Evolutionary conservation across 306 rosid genomes (phyloP).

Genomic region (Myrica gale): DNA sequence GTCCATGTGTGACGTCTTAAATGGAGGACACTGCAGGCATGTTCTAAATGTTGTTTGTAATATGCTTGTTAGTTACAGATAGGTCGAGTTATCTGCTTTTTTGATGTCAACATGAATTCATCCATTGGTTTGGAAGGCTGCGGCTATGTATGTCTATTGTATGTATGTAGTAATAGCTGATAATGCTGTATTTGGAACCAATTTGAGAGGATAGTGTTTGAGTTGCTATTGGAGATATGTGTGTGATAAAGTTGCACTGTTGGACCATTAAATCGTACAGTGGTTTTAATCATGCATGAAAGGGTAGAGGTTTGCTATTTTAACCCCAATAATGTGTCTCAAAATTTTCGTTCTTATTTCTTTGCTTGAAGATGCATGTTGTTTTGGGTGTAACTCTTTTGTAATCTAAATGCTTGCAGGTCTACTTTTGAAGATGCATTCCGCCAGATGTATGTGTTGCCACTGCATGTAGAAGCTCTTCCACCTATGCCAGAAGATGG

Average conservation of each 20-base stretch:
- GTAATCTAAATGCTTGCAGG: slow-evolving; percentile 50
- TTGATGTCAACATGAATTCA: background rate
- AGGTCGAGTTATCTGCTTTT: background rate
- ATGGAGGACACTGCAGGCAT: slow-evolving; percentile 93
- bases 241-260: background rate
- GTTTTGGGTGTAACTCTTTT: slow-evolving; percentile 20
- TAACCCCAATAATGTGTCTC: background rate
- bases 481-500: slow-evolving; percentile 98
- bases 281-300: background rate
- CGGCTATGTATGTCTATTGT: background rate
- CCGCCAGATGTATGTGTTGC: slow-evolving; percentile 67
- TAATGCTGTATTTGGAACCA: slow-evolving; percentile 15
- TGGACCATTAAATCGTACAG: background rate
- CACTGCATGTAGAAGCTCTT: slow-evolving; percentile 64
- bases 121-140: background rate
- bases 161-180: background rate
- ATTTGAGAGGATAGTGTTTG: slow-evolving; percentile 4
- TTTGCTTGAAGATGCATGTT: background rate
- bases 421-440: slow-evolving; percentile 70
- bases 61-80: background rate
- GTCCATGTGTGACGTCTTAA: slow-evolving; percentile 89
- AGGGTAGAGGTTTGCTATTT: slow-evolving; percentile 7
- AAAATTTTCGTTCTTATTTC: too few species aligned
- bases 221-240: slow-evolving; percentile 10
- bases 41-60: background rate